Percentiles rank a stretch among this genome's conserved stretches.
These are phyloP conservation scores for Saccharomyces hybrid DNA, from an alignment of 1,139 yeast species.

Conservation along the genomic window DNA sequence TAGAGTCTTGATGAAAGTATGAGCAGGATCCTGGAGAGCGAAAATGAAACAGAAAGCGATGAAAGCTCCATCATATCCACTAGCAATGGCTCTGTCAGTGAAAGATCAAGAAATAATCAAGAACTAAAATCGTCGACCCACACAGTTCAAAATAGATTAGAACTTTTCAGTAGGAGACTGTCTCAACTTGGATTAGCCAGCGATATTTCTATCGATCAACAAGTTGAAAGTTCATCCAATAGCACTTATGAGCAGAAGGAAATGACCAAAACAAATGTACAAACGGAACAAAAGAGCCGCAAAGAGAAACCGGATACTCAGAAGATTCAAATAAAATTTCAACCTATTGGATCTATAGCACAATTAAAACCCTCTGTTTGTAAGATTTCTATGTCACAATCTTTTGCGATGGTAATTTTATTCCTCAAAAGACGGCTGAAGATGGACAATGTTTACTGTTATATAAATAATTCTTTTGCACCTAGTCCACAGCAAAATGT, in stretches of 20 bases:
- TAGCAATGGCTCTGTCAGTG: neutral
- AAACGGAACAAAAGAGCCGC: neutral
- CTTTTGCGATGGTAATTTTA: slow-evolving; percentile 23
- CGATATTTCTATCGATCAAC: slow-evolving; percentile 4
- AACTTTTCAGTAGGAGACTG: slow-evolving; percentile 21
- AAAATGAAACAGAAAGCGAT: neutral
- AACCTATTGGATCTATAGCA: slow-evolving; percentile 28
- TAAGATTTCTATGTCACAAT: slow-evolving; percentile 24
- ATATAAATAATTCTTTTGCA: slow-evolving; percentile 31
- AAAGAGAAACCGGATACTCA: neutral
- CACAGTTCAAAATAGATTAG: slow-evolving; percentile 19
- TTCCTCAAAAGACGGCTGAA: slow-evolving; percentile 22
- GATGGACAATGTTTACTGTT: slow-evolving; percentile 25
- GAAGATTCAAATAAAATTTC: slow-evolving; percentile 26
- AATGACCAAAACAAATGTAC: slow-evolving; percentile 1
- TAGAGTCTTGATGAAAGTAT: neutral
- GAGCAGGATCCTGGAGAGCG: neutral
- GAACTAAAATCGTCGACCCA: neutral
- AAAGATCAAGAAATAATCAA: neutral
- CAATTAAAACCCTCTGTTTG: slow-evolving; percentile 24
- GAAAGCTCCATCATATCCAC: neutral
- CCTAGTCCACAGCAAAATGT: slow-evolving; percentile 30
- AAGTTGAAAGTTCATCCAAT: neutral
- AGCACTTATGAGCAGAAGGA: neutral
- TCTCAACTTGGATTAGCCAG: slow-evolving; percentile 23